Percentiles rank a stretch among this genome's conserved stretches.
These are phyloP conservation scores for Globisporangium spiculum DNA, from an alignment of 352 stramenopile genomes.

Conservation along the genomic window DNA sequence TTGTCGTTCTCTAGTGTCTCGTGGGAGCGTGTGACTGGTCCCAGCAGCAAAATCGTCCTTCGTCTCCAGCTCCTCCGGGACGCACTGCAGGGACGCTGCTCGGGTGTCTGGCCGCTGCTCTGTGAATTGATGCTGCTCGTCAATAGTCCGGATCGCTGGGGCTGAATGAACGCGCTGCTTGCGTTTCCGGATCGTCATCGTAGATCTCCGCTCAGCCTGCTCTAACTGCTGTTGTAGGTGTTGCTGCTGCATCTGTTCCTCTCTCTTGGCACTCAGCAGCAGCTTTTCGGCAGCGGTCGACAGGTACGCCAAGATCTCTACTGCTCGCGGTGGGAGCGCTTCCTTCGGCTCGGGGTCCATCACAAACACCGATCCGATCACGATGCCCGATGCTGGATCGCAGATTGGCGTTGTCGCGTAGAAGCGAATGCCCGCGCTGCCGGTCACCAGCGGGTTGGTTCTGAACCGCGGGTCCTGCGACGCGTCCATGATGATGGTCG, in stretches of 20 bases:
- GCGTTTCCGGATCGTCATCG: constrained; percentile 8
- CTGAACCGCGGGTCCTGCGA: constrained; percentile 81
- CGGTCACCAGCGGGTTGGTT: constrained; percentile 85
- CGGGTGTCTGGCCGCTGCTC: constrained; percentile 22
- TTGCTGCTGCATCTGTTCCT: not conserved
- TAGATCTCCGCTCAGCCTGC: not conserved
- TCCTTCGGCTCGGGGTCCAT: constrained; percentile 66
- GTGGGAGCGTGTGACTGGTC: constrained; percentile 12
- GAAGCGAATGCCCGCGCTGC: constrained; percentile 89
- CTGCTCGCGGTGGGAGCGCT: constrained; percentile 40
- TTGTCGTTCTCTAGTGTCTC: constrained; percentile 10
- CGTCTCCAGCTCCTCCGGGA: constrained; percentile 45
- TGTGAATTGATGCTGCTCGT: not conserved
- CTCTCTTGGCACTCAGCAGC: constrained; percentile 17
- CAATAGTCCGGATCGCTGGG: constrained; percentile 1
- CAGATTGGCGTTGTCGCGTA: constrained; percentile 85
- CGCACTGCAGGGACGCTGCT: constrained; percentile 37
- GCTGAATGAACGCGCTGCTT: constrained; percentile 27
- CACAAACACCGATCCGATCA: constrained; percentile 81
- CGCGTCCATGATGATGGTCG: constrained; percentile 83
- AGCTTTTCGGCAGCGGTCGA: constrained; percentile 53
- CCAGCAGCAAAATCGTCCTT: constrained; percentile 26
- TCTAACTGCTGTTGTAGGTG: not conserved
- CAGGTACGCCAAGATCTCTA: constrained; percentile 71
- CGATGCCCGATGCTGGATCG: constrained; percentile 45